A percentile compares a stretch with the other conserved stretches of the same genome.
phyloP scores from a whole-genome alignment of 257 asterid genomes.

The Fraxinus pennsylvanica region DNA sequence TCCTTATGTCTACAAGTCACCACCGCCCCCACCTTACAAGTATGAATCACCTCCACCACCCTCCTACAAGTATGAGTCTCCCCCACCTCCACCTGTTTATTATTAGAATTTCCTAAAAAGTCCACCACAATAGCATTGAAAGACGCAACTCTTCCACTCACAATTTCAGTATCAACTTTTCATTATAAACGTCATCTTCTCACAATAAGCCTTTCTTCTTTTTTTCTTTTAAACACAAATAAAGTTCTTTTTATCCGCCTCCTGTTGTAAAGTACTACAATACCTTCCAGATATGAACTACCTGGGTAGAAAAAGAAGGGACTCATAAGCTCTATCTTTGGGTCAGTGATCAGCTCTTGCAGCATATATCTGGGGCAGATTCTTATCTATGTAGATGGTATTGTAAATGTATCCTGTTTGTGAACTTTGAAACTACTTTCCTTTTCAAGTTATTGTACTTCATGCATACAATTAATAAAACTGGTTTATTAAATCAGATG shows the following conservation, averaged over 20 bases:
- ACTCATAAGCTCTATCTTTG: background rate
- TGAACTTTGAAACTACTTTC: background rate
- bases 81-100: background rate
- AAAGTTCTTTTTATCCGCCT: background rate
- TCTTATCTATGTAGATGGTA: background rate
- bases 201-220: background rate
- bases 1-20: background rate
- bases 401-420: background rate
- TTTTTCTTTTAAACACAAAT: background rate
- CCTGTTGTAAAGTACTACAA: background rate
- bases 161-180: background rate
- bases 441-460: background rate
- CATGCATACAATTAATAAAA: background rate
- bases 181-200: background rate
- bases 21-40: background rate
- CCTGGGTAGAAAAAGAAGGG: background rate
- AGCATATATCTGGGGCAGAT: background rate
- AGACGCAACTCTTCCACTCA: background rate
- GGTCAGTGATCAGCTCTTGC: background rate
- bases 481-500: background rate
- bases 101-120: background rate
- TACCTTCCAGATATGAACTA: background rate
- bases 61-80: background rate
- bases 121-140: background rate
- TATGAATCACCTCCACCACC: background rate